phyloP scores from a whole-genome alignment of 345 rosid species.

The Eucalyptus shirleyi region DNA sequence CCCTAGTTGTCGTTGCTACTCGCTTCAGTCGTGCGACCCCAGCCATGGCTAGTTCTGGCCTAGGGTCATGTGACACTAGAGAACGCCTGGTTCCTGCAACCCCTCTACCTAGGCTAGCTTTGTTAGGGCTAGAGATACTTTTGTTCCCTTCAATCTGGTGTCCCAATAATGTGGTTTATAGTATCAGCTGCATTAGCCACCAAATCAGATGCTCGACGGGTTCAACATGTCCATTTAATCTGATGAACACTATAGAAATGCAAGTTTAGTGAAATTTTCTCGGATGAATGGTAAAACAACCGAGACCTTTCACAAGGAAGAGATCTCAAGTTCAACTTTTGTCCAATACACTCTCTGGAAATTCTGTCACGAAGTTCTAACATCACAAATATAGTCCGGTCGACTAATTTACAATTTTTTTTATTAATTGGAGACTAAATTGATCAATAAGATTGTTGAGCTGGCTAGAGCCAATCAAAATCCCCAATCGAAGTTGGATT shows the following conservation, averaged over 20 bases:
- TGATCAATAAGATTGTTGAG: background rate
- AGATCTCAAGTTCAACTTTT: background rate
- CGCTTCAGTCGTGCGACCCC: background rate
- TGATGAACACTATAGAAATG: background rate
- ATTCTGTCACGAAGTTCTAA: rapidly evolving
- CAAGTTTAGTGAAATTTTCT: background rate
- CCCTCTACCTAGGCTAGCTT: background rate
- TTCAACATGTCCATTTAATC: background rate
- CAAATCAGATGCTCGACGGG: background rate
- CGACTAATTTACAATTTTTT: rapidly evolving
- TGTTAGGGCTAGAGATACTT: background rate
- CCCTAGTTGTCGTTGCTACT: background rate
- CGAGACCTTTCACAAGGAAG: background rate
- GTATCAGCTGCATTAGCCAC: background rate
- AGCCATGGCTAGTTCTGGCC: background rate
- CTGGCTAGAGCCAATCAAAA: background rate
- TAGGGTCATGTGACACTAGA: background rate
- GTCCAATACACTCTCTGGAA: rapidly evolving
- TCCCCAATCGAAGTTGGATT: background rate
- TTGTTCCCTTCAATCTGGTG: background rate
- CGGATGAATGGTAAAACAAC: rapidly evolving
- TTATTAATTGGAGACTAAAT: no score
- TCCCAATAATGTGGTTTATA: background rate
- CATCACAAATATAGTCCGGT: no score
- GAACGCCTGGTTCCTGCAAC: rapidly evolving